Percentiles rank a stretch among this genome's conserved stretches.
Evolutionary conservation across 768 basidiomycete species (phyloP).

Genomic region (Tulasnella calospora): DNA sequence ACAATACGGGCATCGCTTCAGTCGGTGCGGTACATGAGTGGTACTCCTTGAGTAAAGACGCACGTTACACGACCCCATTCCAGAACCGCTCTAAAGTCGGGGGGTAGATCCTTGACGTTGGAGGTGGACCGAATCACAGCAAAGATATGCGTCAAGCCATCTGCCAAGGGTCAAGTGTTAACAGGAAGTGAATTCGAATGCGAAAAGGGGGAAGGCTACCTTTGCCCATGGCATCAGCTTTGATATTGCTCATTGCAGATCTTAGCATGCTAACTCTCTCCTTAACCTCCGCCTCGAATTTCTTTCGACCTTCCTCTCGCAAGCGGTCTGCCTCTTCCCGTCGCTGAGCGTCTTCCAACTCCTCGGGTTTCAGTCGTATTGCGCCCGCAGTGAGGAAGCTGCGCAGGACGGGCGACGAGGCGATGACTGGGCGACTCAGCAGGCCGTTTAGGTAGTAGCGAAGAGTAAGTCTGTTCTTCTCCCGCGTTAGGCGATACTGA

Average conservation of each 20-base stretch:
- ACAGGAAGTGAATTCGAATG: background rate
- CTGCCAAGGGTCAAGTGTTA: slow-evolving; percentile 39
- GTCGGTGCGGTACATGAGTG: background rate
- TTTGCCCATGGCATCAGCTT: slow-evolving; percentile 88
- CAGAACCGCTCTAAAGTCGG: slow-evolving; percentile 79
- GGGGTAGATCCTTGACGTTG: slow-evolving; percentile 68
- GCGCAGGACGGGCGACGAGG: slow-evolving; percentile 76
- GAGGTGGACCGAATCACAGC: slow-evolving; percentile 78
- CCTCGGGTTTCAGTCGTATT: slow-evolving; percentile 60
- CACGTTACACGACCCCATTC: slow-evolving; percentile 98
- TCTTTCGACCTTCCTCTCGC: slow-evolving; percentile 79
- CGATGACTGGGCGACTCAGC: slow-evolving; percentile 63
- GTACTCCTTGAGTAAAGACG: slow-evolving; percentile 36
- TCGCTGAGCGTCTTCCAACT: slow-evolving; percentile 68
- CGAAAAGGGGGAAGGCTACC: slow-evolving; percentile 40
- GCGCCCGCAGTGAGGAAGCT: slow-evolving; percentile 81
- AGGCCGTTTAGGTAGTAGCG: slow-evolving; percentile 86
- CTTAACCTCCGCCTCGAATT: slow-evolving; percentile 83
- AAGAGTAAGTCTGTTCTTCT: slow-evolving; percentile 92
- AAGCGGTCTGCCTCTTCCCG: slow-evolving; percentile 86
- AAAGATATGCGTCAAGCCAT: slow-evolving; percentile 86
- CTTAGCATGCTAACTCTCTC: slow-evolving; percentile 79
- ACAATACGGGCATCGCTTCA: background rate
- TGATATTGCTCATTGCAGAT: slow-evolving; percentile 77
- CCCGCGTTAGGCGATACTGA: slow-evolving; percentile 60